Conservation (phyloP, 2,329 filamentous ascomycete species). For the Cordyceps militaris region DNA sequence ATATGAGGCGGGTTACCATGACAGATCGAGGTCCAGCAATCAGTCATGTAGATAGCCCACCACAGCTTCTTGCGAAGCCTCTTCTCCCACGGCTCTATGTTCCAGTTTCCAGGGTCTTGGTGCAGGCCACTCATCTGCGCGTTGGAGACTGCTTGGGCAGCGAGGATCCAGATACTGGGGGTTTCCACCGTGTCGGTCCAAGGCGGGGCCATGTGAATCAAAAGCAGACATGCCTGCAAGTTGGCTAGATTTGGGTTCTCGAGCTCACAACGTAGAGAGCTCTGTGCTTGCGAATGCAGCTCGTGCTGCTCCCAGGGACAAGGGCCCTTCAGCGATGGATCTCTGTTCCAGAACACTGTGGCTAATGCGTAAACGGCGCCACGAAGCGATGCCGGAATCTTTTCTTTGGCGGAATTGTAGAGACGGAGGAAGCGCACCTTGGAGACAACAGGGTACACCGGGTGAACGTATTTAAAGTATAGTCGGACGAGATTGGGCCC, state of each 20-base stretch:
- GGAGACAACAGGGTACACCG: slow-evolving; percentile 36
- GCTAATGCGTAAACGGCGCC: slow-evolving; percentile 39
- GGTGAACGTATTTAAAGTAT: slow-evolving; percentile 40
- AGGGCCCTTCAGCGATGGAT: slow-evolving; percentile 23
- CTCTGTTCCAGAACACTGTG: slow-evolving; percentile 34
- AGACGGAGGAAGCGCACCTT: slow-evolving; percentile 36
- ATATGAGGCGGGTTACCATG: slow-evolving; percentile 42
- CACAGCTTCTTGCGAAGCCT: slow-evolving; percentile 36
- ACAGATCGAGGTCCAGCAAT: slow-evolving; percentile 39
- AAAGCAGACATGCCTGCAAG: slow-evolving; percentile 39
- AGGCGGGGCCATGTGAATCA: slow-evolving; percentile 38
- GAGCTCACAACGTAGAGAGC: slow-evolving; percentile 36
- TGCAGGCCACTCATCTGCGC: slow-evolving; percentile 42
- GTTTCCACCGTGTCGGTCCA: slow-evolving; percentile 40
- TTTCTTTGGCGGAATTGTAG: slow-evolving; percentile 30
- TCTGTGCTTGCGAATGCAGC: slow-evolving; percentile 34
- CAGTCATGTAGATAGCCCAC: slow-evolving; percentile 37
- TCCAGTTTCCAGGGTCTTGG: slow-evolving; percentile 35
- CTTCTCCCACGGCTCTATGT: slow-evolving; percentile 36
- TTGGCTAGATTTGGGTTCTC: slow-evolving; percentile 40
- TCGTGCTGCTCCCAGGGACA: slow-evolving; percentile 35
- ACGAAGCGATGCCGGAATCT: slow-evolving; percentile 37
- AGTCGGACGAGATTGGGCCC: slow-evolving; percentile 35
- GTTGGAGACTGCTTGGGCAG: slow-evolving; percentile 35
- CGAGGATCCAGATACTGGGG: slow-evolving; percentile 37